Evolutionary conservation across 768 basidiomycete genomes (phyloP).

Genomic region (Lactarius akahatsu): DNA sequence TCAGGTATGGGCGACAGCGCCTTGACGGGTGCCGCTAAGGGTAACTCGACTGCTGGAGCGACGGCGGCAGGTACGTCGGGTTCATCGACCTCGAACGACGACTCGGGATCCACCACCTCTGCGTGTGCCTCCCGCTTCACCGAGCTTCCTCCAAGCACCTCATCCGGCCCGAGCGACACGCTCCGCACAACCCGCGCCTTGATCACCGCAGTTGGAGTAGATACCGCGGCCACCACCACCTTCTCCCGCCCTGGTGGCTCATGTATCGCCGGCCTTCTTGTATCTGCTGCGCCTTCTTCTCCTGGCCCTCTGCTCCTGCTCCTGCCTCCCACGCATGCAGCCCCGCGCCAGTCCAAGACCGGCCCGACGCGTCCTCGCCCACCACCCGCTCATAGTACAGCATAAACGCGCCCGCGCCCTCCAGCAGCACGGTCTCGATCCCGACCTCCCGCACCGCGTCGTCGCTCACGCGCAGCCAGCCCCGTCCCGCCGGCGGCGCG

Average conservation of each 20-base stretch:
- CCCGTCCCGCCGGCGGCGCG: slow-evolving; percentile 49
- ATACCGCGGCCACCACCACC: background rate
- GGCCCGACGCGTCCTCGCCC: background rate
- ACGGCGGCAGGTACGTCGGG: background rate
- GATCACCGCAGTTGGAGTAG: slow-evolving; percentile 2
- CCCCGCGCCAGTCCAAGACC: slow-evolving; percentile 31
- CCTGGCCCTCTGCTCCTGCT: background rate
- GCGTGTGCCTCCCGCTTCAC: slow-evolving; percentile 15
- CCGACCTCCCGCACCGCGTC: slow-evolving; percentile 75
- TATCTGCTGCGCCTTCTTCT: slow-evolving; percentile 24
- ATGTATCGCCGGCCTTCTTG: slow-evolving; percentile 1
- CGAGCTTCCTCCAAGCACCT: background rate
- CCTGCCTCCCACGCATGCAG: slow-evolving; percentile 24
- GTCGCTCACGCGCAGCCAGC: slow-evolving; percentile 91
- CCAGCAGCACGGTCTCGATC: slow-evolving; percentile 68
- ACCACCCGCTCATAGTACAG: slow-evolving; percentile 84
- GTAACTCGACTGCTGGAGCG: background rate
- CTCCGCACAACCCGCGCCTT: slow-evolving; percentile 30
- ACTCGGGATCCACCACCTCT: background rate
- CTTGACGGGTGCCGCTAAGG: slow-evolving; percentile 7
- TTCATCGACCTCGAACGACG: background rate
- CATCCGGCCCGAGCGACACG: slow-evolving; percentile 28
- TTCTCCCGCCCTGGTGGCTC: background rate
- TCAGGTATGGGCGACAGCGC: slow-evolving; percentile 17
- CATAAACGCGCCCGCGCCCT: slow-evolving; percentile 85